phyloP scores from a whole-genome alignment of 805 yeast genomes.

The Wickerhamomyces canadensis region DNA sequence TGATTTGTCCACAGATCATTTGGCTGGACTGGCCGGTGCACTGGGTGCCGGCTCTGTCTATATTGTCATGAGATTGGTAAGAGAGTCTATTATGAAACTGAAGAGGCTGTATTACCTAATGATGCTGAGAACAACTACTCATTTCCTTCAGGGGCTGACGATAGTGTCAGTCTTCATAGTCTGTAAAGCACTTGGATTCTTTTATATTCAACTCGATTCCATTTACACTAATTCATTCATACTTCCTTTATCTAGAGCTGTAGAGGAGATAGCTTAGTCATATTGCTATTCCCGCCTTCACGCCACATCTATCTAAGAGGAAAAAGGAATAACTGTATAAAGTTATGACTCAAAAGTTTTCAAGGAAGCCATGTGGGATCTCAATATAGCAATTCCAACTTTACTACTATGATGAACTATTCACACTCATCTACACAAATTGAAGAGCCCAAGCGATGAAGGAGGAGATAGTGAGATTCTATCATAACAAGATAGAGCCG shows the following conservation, averaged over 20 bases:
- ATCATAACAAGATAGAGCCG: not conserved
- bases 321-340: too few species aligned
- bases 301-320: too few species aligned
- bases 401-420: too few species aligned
- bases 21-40: conserved; percentile 61
- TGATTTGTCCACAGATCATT: conserved; percentile 23
- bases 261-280: too few species aligned
- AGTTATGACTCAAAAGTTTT: too few species aligned
- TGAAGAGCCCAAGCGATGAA: not conserved
- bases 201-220: too few species aligned
- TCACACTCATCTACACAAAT: too few species aligned
- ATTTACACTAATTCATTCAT: too few species aligned
- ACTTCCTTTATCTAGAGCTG: too few species aligned
- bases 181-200: not conserved
- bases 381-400: too few species aligned
- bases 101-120: conserved; percentile 7
- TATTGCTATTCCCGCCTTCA: too few species aligned
- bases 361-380: too few species aligned
- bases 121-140: conserved; percentile 5
- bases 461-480: not conserved
- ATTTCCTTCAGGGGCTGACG: not conserved
- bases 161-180: not conserved
- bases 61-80: conserved; percentile 68
- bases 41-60: conserved; percentile 66
- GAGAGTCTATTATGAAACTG: conserved; percentile 55